Base-by-base conservation (phyloP, 1,139 yeast species). In the Lodderomyces theae region DNA sequence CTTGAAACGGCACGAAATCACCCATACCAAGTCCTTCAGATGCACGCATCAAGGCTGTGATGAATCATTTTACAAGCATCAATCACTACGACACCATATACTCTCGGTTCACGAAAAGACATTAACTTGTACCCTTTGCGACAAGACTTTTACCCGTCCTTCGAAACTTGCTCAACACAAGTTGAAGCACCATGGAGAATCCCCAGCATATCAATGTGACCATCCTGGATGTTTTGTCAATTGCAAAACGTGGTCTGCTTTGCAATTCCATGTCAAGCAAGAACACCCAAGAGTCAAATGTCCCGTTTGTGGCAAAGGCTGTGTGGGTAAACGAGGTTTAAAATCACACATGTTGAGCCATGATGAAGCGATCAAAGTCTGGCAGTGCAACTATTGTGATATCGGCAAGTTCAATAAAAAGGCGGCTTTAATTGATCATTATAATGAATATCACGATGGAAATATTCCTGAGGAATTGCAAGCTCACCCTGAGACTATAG, bases 261-360 rank as follows among this genome's bases (percentile, higher is more conserved):
- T 88, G 32, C 92, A 83, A 52, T 60, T 74, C 8, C 97, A 90
- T 60, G 67, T 79, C 39, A 84, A 81, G 50, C 73, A 78, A 1
- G 82, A 75, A 26, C 97, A 89, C 60, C 90, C 92, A 9, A 79
- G 80, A 54, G 53, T 83, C 28, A 70, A 70, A 38, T 88, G 97
- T 63, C 51, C 64, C 1, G 52, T 77, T 1, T 89, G 97, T 66
- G 81, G 80, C 11, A 83, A 80, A 55, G 79, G 77, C 4, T 85
- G 92, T 66, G 82, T 85, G 10, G 95, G 95, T 15, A 78, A 75
- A 33, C 69, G 71, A 31, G 94, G 90, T 47, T 63, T 87, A 41
- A 66, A 72, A 22, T 78, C 84, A 64, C 97, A 89, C 56, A 80
- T 84, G 86, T 61, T 71, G 36, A 55, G 58, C 11, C 79, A 85